Evolutionary conservation across 2,329 filamentous ascomycete genomes (phyloP).

Genomic region (Pseudogymnoascus sp.): DNA sequence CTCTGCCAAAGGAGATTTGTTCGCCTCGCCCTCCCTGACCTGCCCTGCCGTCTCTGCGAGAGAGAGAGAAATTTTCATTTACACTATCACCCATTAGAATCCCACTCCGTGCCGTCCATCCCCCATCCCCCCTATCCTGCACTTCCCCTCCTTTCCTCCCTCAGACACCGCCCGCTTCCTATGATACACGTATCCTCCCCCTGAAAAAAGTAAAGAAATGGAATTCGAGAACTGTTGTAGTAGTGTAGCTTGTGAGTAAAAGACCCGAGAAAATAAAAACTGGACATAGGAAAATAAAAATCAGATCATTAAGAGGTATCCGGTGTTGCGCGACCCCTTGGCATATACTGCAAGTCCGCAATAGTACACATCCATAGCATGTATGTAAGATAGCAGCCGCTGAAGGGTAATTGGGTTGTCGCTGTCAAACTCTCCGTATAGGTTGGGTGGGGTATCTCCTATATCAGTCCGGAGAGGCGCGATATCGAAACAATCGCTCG

Average conservation of each 20-base stretch:
- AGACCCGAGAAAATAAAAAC: not conserved
- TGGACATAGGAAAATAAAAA: not conserved
- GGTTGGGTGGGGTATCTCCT: not conserved
- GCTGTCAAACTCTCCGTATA: not conserved
- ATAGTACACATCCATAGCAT: not conserved
- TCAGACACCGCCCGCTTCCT: not conserved
- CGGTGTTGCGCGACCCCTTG: not conserved
- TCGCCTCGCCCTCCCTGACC: not conserved
- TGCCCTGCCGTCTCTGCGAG: not conserved
- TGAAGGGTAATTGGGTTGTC: not conserved
- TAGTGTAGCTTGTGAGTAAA: not conserved
- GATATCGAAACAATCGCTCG: not conserved
- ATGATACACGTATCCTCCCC: slow-evolving; percentile 1
- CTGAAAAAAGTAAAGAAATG: not conserved
- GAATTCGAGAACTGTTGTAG: not conserved
- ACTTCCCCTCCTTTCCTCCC: not conserved
- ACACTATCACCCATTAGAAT: slow-evolving; percentile 5
- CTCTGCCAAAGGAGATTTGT: not conserved
- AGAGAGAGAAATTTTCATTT: not conserved
- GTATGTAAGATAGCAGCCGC: not conserved
- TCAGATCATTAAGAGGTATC: slow-evolving; percentile 6
- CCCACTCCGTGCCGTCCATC: not conserved
- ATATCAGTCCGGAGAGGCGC: not conserved
- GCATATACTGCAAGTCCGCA: not conserved
- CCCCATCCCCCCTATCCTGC: not conserved